Base-by-base conservation (phyloP, 2,329 filamentous ascomycete genomes). In the Atkinsonella hypoxylon region DNA sequence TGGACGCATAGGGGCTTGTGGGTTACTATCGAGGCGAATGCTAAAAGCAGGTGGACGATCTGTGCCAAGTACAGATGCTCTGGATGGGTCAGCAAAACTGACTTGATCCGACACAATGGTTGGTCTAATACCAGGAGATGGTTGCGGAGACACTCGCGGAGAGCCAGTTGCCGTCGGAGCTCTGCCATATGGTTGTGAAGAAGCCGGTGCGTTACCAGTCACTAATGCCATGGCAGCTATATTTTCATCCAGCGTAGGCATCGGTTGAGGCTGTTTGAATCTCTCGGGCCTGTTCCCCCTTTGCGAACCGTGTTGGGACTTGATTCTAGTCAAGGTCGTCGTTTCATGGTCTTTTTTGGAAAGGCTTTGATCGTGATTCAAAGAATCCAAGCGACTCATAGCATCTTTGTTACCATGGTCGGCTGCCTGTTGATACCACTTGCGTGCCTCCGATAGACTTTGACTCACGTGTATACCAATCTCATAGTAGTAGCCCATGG, bases 401-500 rank as follows among this genome's bases (percentile, higher is more conserved):
- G 93, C 93, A 67, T 98, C 93, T 59, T 87, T 86, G 67, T 97
- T 98, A 36, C 91, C 93, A 61, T 91, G 88, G 32, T 87, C 84
- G 31, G 89, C 86, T 8, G 93, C 91, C 61, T 89, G 83, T 57
- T 86, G 81, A 64, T 98, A 98, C 93, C 93, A 98, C 56, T 76
- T 81, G 55, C 85, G 77, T 1, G 93, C 91, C 64, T 93, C 87
- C 47, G 81, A 78, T 41, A 96, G 70, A 63, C 91, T 87, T 56
- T 88, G 85, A n/a, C 81, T 79, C 22, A 94, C 86, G 62, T 89
- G 83, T 63, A 98, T 95, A 58, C 93, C 93, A 58, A 98, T 94
- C 66, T 98, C 93, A 64, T 93, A 82, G 70, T 97, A 98, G 68
- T 98, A 98, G 11, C 91, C 91, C 74, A 98, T 81, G 26, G 93